Base-by-base conservation (phyloP, 495 filamentous ascomycete genomes). In the Aspergillus affinis region DNA sequence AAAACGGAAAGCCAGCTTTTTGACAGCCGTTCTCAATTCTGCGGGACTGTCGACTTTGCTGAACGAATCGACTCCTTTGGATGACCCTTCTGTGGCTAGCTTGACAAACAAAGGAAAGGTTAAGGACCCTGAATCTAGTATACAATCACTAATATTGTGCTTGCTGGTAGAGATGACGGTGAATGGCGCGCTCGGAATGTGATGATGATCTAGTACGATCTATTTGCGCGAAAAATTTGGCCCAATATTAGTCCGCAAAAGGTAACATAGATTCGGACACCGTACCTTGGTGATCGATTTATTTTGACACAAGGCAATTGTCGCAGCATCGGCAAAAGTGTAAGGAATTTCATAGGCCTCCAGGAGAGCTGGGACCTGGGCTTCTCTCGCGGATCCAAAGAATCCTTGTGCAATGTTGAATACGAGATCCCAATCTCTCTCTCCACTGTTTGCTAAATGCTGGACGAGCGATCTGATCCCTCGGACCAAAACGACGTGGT, bases 261-360 rank as follows among this genome's bases (percentile, higher is more conserved):
- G 54, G 26, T 23, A 54, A 15, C 15, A 52, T 32, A 29, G 36
- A 26, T 2, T 26, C 23, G 36, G 47, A 13, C 19, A 23, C 17
- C 8, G 32, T 60, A 71, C 68, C 64, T 70, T 72, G n/a, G 67
- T 70, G 41, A 55, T 64, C 5, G 36, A 59, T 30, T 72, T 72
- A 51, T 70, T 62, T 53, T 57, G 50, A 51, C 67, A 72, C 46
- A 67, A 48, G 8, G 62, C 62, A 50, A 66, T 64, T 12, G 61
- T 66, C 27, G 64, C 63, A n/a, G 68, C 62, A 63, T 70, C 65
- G 6, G 61, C 54, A 32, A 68, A 65, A 9, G 65, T 65, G 52
- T 59, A 65, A 6, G 64, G 70, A 48, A 69, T 61, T 7, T 57
- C 56, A 60, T 68, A 71, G 12, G 70, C 70, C 21, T 71, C 68